Percentiles rank a stretch among this genome's conserved stretches.
phyloP scores from a whole-genome alignment of 176 grass and related monocot species.

The Neostapfia colusana region DNA sequence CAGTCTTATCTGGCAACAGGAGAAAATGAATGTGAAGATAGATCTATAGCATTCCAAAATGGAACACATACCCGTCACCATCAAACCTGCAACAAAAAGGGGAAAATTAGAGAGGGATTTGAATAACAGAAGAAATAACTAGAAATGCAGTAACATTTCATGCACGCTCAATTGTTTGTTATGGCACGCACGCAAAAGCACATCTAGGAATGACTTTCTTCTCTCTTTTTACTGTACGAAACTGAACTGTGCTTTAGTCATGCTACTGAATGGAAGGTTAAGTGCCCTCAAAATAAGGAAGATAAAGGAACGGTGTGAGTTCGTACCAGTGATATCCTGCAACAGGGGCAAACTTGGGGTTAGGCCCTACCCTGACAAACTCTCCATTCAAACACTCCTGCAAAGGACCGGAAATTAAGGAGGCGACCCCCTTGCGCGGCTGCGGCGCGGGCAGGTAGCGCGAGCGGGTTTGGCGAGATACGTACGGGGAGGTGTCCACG shows the following conservation, averaged over 20 bases:
- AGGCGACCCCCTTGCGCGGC: no score
- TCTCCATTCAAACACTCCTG: constrained; percentile 98
- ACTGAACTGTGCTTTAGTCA: no score
- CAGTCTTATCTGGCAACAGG: neutral
- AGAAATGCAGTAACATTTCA: neutral
- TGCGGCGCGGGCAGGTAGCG: no score
- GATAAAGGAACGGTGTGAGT: neutral
- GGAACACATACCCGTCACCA: constrained; percentile 76
- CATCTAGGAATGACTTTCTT: neutral
- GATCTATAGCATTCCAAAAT: constrained; percentile 14
- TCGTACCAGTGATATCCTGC: constrained; percentile 87
- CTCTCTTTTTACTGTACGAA: neutral
- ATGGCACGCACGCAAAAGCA: neutral
- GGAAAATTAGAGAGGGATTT: constrained; percentile 7
- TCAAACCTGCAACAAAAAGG: constrained; percentile 79
- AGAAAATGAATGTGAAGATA: neutral
- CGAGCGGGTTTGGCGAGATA: neutral
- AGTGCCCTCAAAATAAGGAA: neutral
- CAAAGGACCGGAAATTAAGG: neutral
- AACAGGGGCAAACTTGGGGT: constrained; percentile 84
- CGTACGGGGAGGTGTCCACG: constrained; percentile 66
- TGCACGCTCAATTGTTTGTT: neutral
- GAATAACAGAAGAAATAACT: neutral
- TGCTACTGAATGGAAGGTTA: neutral
- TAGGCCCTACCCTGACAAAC: constrained; percentile 91